Percentiles rank a stretch among this genome's conserved stretches.
Evolutionary conservation across 2,329 filamentous ascomycete genomes (phyloP).

Genomic region (Cadophora malorum): DNA sequence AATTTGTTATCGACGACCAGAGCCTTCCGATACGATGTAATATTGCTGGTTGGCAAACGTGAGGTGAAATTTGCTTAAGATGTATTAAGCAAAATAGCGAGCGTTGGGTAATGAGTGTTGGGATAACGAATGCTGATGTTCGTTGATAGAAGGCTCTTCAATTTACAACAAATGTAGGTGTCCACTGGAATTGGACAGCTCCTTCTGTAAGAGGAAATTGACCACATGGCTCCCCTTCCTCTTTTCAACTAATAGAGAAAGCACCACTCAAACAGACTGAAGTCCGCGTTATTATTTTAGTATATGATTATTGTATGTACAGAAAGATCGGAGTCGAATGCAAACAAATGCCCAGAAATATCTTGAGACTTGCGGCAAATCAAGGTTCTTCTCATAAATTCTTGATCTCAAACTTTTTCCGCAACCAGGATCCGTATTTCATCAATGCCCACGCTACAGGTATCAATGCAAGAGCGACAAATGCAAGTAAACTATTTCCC

Average conservation of each 20-base stretch:
- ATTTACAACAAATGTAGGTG: too few species aligned
- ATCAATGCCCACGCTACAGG: slow-evolving; percentile 54
- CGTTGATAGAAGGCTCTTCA: neutral
- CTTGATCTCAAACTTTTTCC: slow-evolving; percentile 45
- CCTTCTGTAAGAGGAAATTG: too few species aligned
- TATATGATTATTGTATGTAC: neutral
- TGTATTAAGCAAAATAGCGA: neutral
- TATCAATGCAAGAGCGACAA: slow-evolving; percentile 55
- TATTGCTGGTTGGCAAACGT: neutral
- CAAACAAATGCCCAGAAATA: slow-evolving; percentile 10
- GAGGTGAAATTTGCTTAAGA: neutral
- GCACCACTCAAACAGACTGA: neutral
- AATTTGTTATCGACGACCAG: neutral
- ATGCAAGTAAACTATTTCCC: slow-evolving; percentile 57
- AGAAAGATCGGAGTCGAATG: slow-evolving; percentile 8
- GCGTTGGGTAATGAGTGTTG: slow-evolving; percentile 2
- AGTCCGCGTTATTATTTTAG: neutral
- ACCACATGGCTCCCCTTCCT: too few species aligned
- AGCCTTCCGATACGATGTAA: neutral
- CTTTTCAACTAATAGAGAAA: neutral
- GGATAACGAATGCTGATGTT: slow-evolving; percentile 2
- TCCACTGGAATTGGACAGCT: too few species aligned
- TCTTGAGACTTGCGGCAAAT: slow-evolving; percentile 1
- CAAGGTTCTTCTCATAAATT: slow-evolving; percentile 27
- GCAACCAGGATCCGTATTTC: slow-evolving; percentile 54